phyloP scores from a whole-genome alignment of 2,329 filamentous ascomycete species.

The Fusarium falciforme region DNA sequence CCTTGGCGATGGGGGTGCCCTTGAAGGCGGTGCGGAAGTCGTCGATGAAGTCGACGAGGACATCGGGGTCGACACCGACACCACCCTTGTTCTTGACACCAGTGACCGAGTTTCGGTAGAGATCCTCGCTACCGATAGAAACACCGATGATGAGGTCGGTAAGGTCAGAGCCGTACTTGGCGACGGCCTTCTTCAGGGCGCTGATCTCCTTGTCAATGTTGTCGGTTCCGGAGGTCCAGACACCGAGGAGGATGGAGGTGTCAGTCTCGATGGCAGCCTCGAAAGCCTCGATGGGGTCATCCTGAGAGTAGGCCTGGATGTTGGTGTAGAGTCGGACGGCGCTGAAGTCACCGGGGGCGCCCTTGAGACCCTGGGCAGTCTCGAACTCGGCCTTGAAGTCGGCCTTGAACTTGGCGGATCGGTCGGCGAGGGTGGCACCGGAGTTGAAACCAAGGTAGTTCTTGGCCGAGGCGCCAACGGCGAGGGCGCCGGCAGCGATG shows the following conservation, averaged over 20 bases:
- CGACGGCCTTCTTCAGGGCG: slow-evolving; percentile 68
- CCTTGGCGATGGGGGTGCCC: slow-evolving; percentile 54
- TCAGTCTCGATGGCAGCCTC: slow-evolving; percentile 74
- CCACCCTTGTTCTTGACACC: slow-evolving; percentile 73
- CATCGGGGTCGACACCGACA: slow-evolving; percentile 67
- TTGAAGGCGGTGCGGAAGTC: slow-evolving; percentile 71
- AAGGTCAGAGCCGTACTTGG: slow-evolving; percentile 61
- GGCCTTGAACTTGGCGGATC: slow-evolving; percentile 63
- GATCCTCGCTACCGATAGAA: slow-evolving; percentile 74
- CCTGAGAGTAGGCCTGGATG: slow-evolving; percentile 73
- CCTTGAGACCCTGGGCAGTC: slow-evolving; percentile 50
- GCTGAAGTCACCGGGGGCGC: slow-evolving; percentile 65
- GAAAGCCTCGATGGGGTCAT: slow-evolving; percentile 83
- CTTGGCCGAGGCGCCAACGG: slow-evolving; percentile 53
- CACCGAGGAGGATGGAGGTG: slow-evolving; percentile 71
- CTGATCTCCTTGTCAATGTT: slow-evolving; percentile 70
- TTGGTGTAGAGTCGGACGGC: slow-evolving; percentile 75
- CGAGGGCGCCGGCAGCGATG: slow-evolving; percentile 54
- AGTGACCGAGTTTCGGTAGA: slow-evolving; percentile 71
- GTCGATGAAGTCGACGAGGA: slow-evolving; percentile 73
- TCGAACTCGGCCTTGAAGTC: slow-evolving; percentile 62
- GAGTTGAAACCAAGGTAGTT: slow-evolving; percentile 68
- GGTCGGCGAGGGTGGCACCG: slow-evolving; percentile 58
- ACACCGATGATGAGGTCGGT: slow-evolving; percentile 72
- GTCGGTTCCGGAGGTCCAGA: slow-evolving; percentile 69